Evolutionary conservation across 2,329 filamentous ascomycete genomes (phyloP).

Genomic region (Fusarium humuli): DNA sequence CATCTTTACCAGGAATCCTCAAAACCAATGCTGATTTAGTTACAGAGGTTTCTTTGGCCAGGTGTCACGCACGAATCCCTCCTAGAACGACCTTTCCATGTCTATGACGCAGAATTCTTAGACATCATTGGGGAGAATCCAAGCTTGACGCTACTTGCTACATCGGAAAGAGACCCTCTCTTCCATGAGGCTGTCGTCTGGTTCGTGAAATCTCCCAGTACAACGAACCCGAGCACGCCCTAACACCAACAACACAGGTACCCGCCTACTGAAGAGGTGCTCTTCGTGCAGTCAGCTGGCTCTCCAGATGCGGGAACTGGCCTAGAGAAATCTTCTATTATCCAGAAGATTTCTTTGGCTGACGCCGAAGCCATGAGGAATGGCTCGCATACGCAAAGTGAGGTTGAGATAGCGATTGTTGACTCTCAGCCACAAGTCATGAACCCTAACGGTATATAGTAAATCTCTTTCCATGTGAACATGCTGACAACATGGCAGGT

Average conservation of each 20-base stretch:
- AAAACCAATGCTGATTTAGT: accelerated
- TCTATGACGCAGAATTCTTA: conserved; percentile 63
- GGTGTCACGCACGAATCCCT: conserved; percentile 37
- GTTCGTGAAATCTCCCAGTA: conserved; percentile 37
- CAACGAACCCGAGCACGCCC: no score
- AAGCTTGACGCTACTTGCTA: conserved; percentile 62
- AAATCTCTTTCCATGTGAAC: no score
- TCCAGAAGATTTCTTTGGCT: conserved; percentile 61
- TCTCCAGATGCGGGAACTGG: conserved; percentile 60
- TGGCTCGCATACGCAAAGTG: conserved; percentile 32
- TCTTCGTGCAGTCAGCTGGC: conserved; percentile 66
- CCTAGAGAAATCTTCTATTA: conserved; percentile 61
- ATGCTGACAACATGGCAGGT: conserved; percentile 48
- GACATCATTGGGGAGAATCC: conserved; percentile 61
- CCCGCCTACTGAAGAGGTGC: conserved; percentile 61
- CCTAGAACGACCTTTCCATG: conserved; percentile 32
- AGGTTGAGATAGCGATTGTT: conserved; percentile 58
- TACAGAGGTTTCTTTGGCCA: conserved; percentile 36
- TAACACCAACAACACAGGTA: no score
- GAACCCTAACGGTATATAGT: conserved; percentile 67
- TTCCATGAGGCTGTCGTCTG: conserved; percentile 69
- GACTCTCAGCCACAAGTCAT: conserved; percentile 57
- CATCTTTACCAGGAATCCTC: accelerated
- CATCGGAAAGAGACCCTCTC: conserved; percentile 57
- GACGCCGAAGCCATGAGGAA: conserved; percentile 53